A percentile compares a stretch with the other conserved stretches of the same genome.
Evolutionary conservation across 2,329 filamentous ascomycete species (phyloP).

Genomic region (Arthrobotrys pseudoclavata): DNA sequence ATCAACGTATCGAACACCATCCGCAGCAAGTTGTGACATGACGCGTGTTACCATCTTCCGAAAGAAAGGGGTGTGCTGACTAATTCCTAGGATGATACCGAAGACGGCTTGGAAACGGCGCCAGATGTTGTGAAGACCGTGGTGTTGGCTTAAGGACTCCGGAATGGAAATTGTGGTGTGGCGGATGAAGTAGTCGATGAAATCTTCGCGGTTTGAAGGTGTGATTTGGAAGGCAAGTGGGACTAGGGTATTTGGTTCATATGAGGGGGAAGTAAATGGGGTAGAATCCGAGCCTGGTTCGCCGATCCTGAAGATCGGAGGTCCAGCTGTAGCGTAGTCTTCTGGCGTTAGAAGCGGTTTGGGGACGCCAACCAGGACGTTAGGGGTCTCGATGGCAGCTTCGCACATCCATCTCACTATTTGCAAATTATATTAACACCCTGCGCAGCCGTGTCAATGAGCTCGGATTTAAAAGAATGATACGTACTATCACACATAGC

Average conservation of each 20-base stretch:
- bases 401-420: constrained; percentile 79
- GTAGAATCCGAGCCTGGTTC: constrained; percentile 18
- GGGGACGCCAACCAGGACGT: constrained; percentile 72
- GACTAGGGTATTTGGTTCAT: constrained; percentile 70
- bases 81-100: constrained; percentile 74
- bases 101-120: constrained; percentile 83
- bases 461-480: background rate
- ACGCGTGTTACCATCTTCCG: constrained; percentile 77
- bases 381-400: constrained; percentile 77
- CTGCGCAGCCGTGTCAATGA: no score
- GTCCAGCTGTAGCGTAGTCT: constrained; percentile 70
- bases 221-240: constrained; percentile 67
- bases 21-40: constrained; percentile 78
- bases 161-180: constrained; percentile 67
- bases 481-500: constrained; percentile 81
- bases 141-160: constrained; percentile 83
- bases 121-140: constrained; percentile 88
- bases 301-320: constrained; percentile 66
- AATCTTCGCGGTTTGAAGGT: constrained; percentile 53
- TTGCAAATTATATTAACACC: background rate
- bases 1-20: constrained; percentile 89
- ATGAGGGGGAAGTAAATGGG: constrained; percentile 58
- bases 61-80: constrained; percentile 70
- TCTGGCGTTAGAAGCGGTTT: constrained; percentile 64
- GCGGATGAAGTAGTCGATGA: constrained; percentile 56